A percentile compares a stretch with the other conserved stretches of the same genome.
These are phyloP conservation scores for Cryphonectria japonica DNA, from an alignment of 2,329 filamentous ascomycete species.

Conservation along the genomic window DNA sequence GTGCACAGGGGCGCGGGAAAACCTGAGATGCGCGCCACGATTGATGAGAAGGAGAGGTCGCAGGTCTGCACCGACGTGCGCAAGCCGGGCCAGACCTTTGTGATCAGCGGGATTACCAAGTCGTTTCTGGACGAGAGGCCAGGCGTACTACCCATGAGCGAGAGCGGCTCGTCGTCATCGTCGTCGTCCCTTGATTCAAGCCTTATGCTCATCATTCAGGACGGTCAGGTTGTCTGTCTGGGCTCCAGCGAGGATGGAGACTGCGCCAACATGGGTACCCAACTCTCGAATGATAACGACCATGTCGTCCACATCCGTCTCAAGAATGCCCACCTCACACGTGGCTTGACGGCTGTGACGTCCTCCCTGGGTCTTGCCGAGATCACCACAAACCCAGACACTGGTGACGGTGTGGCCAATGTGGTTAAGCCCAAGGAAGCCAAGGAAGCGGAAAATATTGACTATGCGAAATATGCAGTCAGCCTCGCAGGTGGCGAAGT, in stretches of 20 bases:
- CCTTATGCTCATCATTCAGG: conserved; percentile 44
- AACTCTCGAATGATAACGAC: conserved; percentile 30
- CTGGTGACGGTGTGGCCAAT: conserved; percentile 50
- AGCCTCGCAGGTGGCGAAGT: conserved; percentile 41
- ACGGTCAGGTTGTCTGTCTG: conserved; percentile 48
- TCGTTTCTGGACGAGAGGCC: conserved; percentile 40
- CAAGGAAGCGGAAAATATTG: conserved; percentile 37
- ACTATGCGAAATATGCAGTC: conserved; percentile 46
- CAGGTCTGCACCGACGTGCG: conserved; percentile 35
- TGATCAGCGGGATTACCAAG: conserved; percentile 43
- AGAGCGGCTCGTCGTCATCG: background rate
- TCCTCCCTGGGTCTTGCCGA: conserved; percentile 53
- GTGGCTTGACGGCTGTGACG: conserved; percentile 54
- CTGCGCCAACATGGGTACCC: conserved; percentile 38
- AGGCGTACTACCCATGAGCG: conserved; percentile 1
- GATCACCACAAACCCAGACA: conserved; percentile 48
- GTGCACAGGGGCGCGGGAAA: conserved; percentile 15
- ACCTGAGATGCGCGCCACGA: conserved; percentile 35
- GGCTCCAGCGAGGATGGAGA: conserved; percentile 31
- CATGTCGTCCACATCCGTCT: conserved; percentile 41
- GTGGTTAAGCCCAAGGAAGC: conserved; percentile 32
- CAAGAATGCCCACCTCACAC: conserved; percentile 50
- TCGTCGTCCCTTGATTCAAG: conserved; percentile 27
- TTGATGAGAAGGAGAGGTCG: conserved; percentile 33
- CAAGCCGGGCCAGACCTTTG: conserved; percentile 34